A percentile compares a stretch with the other conserved stretches of the same genome.
Conservation (phyloP, 805 yeast genomes). For the Ogataea zsoltii region DNA sequence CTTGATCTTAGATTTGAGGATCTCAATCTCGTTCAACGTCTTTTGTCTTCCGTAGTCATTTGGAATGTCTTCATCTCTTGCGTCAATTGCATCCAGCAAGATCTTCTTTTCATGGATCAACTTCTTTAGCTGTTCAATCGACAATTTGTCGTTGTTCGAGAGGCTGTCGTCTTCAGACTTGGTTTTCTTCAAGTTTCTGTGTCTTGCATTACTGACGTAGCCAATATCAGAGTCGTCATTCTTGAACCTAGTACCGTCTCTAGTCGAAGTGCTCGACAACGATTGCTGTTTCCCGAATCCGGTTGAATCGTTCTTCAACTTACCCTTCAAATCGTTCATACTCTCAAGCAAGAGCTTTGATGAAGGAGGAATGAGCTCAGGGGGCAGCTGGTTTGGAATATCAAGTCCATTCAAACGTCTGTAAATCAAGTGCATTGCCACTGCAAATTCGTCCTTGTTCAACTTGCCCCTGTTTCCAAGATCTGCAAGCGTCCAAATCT, state of each 20-base stretch:
- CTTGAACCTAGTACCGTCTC: constrained; percentile 61
- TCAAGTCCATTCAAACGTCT: constrained; percentile 85
- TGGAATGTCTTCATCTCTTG: constrained; percentile 54
- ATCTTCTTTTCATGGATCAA: constrained; percentile 71
- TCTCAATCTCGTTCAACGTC: constrained; percentile 58
- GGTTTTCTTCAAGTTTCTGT: constrained; percentile 44
- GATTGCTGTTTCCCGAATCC: constrained; percentile 22
- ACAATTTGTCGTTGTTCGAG: constrained; percentile 34
- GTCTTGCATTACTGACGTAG: constrained; percentile 61
- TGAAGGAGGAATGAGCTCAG: constrained; percentile 88
- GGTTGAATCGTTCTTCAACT: constrained; percentile 44
- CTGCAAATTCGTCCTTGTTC: constrained; percentile 88
- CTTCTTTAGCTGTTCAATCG: constrained; percentile 60
- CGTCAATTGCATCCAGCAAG: constrained; percentile 68
- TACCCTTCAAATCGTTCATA: constrained; percentile 67
- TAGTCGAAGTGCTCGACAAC: constrained; percentile 30
- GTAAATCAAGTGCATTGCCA: constrained; percentile 96
- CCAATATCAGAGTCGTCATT: constrained; percentile 71
- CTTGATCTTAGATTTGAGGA: constrained; percentile 60
- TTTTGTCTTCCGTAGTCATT: constrained; percentile 32
- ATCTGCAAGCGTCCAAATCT: constrained; percentile 90
- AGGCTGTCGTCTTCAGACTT: constrained; percentile 20
- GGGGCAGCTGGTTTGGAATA: constrained; percentile 81
- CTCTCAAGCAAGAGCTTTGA: constrained; percentile 71
- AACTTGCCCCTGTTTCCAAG: constrained; percentile 78